Percentiles rank a stretch among this genome's conserved stretches.
Conservation (phyloP, 768 basidiomycete genomes). For the Boletus huronensis region DNA sequence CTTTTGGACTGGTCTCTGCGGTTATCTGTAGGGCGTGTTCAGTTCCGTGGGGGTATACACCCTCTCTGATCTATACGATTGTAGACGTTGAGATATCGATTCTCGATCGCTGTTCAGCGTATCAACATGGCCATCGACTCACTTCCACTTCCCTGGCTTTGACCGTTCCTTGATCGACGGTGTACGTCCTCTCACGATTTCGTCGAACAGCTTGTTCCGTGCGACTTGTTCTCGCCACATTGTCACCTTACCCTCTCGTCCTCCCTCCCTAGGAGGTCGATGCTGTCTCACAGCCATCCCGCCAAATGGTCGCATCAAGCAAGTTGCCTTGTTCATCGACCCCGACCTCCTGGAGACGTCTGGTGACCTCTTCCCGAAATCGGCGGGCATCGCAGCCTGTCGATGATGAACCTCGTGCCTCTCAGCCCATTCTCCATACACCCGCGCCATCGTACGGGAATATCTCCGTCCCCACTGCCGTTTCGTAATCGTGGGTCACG, state of each 20-base stretch:
- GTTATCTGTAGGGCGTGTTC: conserved; percentile 15
- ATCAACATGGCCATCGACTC: conserved; percentile 2
- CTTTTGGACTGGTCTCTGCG: too few species aligned
- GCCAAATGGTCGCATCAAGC: conserved; percentile 14
- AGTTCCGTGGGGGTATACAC: conserved; percentile 21
- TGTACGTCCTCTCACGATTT: conserved; percentile 9
- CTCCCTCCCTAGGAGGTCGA: conserved; percentile 14
- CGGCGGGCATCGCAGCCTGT: conserved; percentile 21
- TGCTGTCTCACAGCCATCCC: not conserved
- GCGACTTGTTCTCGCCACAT: conserved; percentile 57
- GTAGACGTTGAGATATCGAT: not conserved
- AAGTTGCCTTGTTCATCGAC: conserved; percentile 28
- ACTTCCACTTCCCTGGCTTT: conserved; percentile 24
- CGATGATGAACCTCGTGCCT: conserved; percentile 25
- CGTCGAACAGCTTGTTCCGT: conserved; percentile 29
- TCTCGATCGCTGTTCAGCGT: not conserved
- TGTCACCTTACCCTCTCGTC: conserved; percentile 38
- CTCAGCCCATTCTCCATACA: conserved; percentile 35
- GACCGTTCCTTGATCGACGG: conserved; percentile 9
- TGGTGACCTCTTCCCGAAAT: conserved; percentile 32
- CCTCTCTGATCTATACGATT: conserved; percentile 26
- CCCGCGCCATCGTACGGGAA: conserved; percentile 23
- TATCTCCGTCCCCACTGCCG: conserved; percentile 24
- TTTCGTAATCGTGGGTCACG: conserved; percentile 27
- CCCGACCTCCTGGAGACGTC: conserved; percentile 35